Evolutionary conservation across 2,329 filamentous ascomycete species (phyloP).

Genomic region (Epichloe coenophiala): DNA sequence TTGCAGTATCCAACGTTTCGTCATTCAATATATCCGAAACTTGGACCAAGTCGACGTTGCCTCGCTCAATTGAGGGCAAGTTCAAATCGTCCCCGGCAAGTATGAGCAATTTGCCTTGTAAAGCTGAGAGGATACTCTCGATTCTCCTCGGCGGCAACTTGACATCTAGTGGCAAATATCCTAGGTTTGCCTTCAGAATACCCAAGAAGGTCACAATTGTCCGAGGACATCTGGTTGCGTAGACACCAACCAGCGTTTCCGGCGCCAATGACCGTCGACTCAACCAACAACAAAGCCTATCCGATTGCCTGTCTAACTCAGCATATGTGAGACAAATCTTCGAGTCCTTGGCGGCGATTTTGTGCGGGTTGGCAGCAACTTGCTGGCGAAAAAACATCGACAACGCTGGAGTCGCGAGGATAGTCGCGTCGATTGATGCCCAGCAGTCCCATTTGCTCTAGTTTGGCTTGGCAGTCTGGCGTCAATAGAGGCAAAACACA

Average conservation of each 20-base stretch:
- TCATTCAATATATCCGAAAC: constrained; percentile 6
- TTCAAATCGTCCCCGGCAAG: constrained; percentile 5
- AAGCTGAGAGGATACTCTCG: constrained; percentile 7
- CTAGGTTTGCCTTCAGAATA: constrained; percentile 13
- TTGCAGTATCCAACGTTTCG: neutral
- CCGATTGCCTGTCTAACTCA: constrained; percentile 9
- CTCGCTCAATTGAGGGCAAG: neutral
- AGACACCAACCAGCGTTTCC: constrained; percentile 10
- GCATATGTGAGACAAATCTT: constrained; percentile 8
- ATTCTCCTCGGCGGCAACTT: constrained; percentile 9
- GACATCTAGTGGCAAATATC: constrained; percentile 12
- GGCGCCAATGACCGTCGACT: neutral
- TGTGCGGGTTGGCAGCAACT: constrained; percentile 5
- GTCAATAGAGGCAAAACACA: neutral
- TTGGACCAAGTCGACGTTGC: constrained; percentile 5
- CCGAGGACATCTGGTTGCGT: constrained; percentile 9
- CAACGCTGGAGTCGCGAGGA: constrained; percentile 9
- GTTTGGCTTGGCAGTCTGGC: neutral
- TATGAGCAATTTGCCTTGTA: constrained; percentile 6
- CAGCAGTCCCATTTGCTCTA: constrained; percentile 9
- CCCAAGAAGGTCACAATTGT: constrained; percentile 12
- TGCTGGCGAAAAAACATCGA: constrained; percentile 13
- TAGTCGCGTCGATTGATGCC: constrained; percentile 7
- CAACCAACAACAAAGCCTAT: constrained; percentile 10
- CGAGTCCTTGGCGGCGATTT: constrained; percentile 11